These are phyloP conservation scores for Fusarium avenaceum DNA, from an alignment of 2,329 filamentous ascomycete genomes.

Conservation along the genomic window DNA sequence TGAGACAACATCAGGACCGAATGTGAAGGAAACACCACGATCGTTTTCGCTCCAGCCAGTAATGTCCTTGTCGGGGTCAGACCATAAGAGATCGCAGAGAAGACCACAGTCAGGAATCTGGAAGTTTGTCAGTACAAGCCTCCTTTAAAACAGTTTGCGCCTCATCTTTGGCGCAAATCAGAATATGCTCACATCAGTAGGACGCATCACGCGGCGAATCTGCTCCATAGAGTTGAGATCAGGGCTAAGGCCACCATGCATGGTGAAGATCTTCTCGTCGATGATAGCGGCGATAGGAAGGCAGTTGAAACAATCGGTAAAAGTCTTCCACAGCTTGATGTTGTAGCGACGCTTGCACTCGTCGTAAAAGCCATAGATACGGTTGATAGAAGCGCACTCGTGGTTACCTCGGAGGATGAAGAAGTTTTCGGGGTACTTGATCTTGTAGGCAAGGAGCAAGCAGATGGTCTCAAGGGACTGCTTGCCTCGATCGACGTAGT, in stretches of 20 bases:
- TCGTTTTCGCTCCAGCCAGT: conserved; percentile 99
- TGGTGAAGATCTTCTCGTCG: conserved; percentile 99
- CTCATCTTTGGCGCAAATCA: conserved; percentile 31
- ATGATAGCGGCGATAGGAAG: conserved; percentile 98
- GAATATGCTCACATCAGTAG: conserved; percentile 86
- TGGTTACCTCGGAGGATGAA: conserved; percentile 99
- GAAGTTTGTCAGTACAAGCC: conserved; percentile 25
- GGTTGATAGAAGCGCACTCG: conserved; percentile 98
- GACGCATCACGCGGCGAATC: conserved; percentile 98
- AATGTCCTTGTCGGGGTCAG: conserved; percentile 98
- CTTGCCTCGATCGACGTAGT: conserved; percentile 99
- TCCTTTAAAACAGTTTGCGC: conserved; percentile 15
- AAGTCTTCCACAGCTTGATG: conserved; percentile 99
- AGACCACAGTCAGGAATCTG: conserved; percentile 98
- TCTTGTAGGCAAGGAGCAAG: conserved; percentile 97
- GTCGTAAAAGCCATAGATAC: conserved; percentile 99
- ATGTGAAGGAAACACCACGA: conserved; percentile 97
- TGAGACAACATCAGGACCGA: conserved; percentile 96
- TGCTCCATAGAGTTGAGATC: conserved; percentile 99
- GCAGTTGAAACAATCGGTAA: conserved; percentile 99
- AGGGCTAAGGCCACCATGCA: conserved; percentile 97
- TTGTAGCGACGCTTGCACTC: conserved; percentile 99
- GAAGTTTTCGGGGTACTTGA: conserved; percentile 99
- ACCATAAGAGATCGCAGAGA: conserved; percentile 97
- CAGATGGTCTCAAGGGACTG: conserved; percentile 99